Evolutionary conservation across 257 asterid species (phyloP), one percentile per base, ranked within the genome.

Genomic region (Parsonsia alboflavescens): DNA sequence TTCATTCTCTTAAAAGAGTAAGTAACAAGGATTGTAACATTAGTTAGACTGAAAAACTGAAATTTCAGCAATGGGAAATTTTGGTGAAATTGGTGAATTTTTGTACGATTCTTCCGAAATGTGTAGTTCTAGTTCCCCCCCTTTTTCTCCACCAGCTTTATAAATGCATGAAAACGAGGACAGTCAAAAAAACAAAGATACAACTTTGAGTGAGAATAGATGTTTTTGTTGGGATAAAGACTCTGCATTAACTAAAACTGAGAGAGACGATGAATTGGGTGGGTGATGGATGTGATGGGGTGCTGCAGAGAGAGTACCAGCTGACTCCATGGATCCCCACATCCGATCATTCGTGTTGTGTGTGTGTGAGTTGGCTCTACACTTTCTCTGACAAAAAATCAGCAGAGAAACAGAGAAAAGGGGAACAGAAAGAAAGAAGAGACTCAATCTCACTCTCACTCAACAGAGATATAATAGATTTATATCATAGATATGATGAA

Each of bases 281-380:
- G 28, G 71, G 10, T 42, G 41, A 44, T 69, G 59, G 58, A 69
- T 24, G 56, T 46, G 73, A 69, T 48, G 73, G 59, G 42, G 10
- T 46, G 44, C 73, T 46, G 58, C 26, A 6, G 46, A 13, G n/a
- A 46, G 17, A 7, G 58, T 5, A 5, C n/a, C 54, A n/a, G n/a
- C n/a, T 68, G 54, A 68, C 39, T 68, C 73, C 72, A 67, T 28
- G 11, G 24, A 67, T 41, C 39, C 72, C 72, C 72, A 45, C 56
- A 68, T 68, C n/a, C n/a, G n/a, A n/a, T 68, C 57, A 46, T 54
- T 21, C 10, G 36, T 30, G 15, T 50, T 28, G 61, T 70, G 59
- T 30, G n/a, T 28, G 61, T 70, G 59, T 30, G n/a, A 8, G 44
- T 70, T 24, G 17, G 74, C 17, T 30, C 17, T 62, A 44, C 12